Evolutionary conservation across 1,284 basidiomycete species (phyloP).

Genomic region (Ganoderma resinaceum): DNA sequence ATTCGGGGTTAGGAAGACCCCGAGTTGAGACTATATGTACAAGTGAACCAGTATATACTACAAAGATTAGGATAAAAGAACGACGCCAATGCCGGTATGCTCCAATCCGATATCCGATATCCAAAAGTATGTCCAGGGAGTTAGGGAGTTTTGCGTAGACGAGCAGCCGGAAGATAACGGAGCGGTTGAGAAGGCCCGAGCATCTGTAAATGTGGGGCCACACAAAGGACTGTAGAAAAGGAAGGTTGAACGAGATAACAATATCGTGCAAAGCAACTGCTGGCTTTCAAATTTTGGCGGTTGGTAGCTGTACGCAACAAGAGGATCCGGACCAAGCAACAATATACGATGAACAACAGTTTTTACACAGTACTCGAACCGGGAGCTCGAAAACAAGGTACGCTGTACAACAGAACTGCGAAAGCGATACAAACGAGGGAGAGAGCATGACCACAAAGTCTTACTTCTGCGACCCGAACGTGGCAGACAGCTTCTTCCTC

Average conservation of each 20-base stretch:
- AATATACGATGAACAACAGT: background rate
- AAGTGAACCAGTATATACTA: background rate
- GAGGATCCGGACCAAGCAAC: too few relatives aligned
- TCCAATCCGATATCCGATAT: background rate
- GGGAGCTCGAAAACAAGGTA: background rate
- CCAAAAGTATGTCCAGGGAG: background rate
- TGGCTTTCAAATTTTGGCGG: too few relatives aligned
- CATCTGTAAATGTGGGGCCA: too few relatives aligned
- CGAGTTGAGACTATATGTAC: background rate
- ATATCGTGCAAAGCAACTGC: background rate
- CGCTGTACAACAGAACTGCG: conserved; percentile 4
- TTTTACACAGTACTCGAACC: background rate
- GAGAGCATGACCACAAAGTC: background rate
- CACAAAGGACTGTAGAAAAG: background rate
- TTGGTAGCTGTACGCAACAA: too few relatives aligned
- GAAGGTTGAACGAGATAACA: background rate
- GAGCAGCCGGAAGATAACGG: background rate
- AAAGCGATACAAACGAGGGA: background rate
- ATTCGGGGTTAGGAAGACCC: background rate
- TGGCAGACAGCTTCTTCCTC: background rate
- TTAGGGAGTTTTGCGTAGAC: background rate
- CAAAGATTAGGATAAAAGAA: background rate
- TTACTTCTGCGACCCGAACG: background rate
- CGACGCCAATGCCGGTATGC: background rate
- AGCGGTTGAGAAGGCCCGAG: background rate